Conservation (phyloP, 2,329 filamentous ascomycete species). For the Pseudogymnoascus sp. region DNA sequence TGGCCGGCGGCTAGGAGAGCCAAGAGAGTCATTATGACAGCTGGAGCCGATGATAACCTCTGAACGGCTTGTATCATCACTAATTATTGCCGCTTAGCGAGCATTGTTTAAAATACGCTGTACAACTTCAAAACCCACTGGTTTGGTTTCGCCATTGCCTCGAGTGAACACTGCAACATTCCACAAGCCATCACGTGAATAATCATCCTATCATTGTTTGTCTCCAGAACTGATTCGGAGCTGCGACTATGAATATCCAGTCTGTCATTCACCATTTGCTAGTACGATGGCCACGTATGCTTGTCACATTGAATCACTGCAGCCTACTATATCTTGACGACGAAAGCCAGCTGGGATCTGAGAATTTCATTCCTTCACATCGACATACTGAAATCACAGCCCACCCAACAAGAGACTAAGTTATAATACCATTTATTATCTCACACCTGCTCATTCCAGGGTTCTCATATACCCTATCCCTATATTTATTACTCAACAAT, state of each 20-base stretch:
- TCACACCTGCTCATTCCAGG: neutral
- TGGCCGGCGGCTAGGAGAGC: constrained; percentile 47
- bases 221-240: neutral
- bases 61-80: neutral
- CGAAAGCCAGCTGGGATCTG: neutral
- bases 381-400: neutral
- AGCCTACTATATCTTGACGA: neutral
- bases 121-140: constrained; percentile 1
- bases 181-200: neutral
- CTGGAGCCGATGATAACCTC: neutral
- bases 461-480: neutral
- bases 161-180: neutral
- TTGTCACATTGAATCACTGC: constrained; percentile 6
- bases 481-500: neutral
- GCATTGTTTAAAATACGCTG: constrained; percentile 1
- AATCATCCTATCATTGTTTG: constrained; percentile 2
- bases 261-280: constrained; percentile 7
- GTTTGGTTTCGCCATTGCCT: neutral
- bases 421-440: neutral
- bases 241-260: neutral
- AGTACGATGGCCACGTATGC: constrained; percentile 2
- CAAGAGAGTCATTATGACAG: neutral
- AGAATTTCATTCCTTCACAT: neutral
- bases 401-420: neutral
- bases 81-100: constrained; percentile 7